A percentile compares a stretch with the other conserved stretches of the same genome.
Conservation (phyloP, 176 grass and related monocot species). For the Bothriochloa decipiens region DNA sequence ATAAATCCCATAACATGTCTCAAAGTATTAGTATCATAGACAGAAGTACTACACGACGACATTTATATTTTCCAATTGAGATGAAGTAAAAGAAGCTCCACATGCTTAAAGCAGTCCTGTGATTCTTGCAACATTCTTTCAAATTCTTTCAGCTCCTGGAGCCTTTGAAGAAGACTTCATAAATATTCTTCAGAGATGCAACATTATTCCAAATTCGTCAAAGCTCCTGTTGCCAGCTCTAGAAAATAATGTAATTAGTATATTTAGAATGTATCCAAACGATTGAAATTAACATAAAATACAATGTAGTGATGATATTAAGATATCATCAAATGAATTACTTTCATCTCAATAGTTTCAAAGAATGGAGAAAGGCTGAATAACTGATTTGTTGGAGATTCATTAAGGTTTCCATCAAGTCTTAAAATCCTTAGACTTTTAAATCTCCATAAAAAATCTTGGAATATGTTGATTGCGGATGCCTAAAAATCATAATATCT, state of each 20-base stretch:
- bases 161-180: neutral
- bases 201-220: neutral
- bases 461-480: neutral
- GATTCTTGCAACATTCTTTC: neutral
- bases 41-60: neutral
- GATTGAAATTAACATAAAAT: neutral
- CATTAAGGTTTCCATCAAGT: neutral
- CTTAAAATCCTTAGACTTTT: neutral
- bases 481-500: neutral
- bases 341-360: neutral
- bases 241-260: neutral
- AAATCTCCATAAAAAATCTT: neutral
- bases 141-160: neutral
- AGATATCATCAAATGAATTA: neutral
- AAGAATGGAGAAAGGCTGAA: neutral
- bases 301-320: neutral
- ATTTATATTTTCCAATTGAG: neutral
- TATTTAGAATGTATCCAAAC: neutral
- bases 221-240: neutral
- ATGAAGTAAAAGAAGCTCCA: neutral
- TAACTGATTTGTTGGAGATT: neutral
- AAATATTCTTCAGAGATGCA: neutral
- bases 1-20: neutral
- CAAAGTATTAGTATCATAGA: neutral
- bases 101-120: neutral